Percentiles rank a stretch among this genome's conserved stretches.
Conservation (phyloP, 2,329 filamentous ascomycete genomes). For the Fusarium sarcochroum region DNA sequence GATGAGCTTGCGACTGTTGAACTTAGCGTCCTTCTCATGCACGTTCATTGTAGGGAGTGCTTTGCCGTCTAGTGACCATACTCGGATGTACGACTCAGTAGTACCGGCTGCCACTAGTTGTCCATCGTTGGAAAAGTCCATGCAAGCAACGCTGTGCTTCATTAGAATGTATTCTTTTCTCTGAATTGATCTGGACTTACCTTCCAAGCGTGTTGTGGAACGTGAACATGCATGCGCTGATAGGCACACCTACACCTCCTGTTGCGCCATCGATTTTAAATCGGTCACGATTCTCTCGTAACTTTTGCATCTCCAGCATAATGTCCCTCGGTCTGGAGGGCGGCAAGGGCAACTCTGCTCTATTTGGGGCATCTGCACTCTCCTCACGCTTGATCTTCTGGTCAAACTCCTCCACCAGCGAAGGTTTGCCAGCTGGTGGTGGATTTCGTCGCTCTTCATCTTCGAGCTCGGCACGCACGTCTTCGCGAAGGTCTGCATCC, state of each 20-base stretch:
- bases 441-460: conserved; percentile 87
- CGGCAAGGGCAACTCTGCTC: conserved; percentile 86
- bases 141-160: conserved; percentile 79
- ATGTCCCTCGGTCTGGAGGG: conserved; percentile 92
- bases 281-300: conserved; percentile 92
- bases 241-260: conserved; percentile 83
- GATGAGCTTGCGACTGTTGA: conserved; percentile 79
- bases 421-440: conserved; percentile 77
- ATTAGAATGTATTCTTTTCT: conserved; percentile 27
- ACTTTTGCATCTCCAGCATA: conserved; percentile 92
- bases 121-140: conserved; percentile 95
- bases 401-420: conserved; percentile 89
- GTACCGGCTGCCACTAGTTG: conserved; percentile 90
- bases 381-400: conserved; percentile 91
- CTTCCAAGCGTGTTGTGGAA: conserved; percentile 96
- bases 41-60: conserved; percentile 78
- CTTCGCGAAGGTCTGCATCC: conserved; percentile 84
- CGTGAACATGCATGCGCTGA: conserved; percentile 97
- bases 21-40: conserved; percentile 71
- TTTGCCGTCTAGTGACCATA: conserved; percentile 92
- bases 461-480: conserved; percentile 88
- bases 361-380: conserved; percentile 83
- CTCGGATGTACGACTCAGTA: conserved; percentile 92
- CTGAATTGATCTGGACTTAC: conserved; percentile 62
- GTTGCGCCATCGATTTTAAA: conserved; percentile 90